These are phyloP conservation scores for Amylocarpus encephaloides DNA, from an alignment of 2,329 filamentous ascomycete species.

Conservation along the genomic window DNA sequence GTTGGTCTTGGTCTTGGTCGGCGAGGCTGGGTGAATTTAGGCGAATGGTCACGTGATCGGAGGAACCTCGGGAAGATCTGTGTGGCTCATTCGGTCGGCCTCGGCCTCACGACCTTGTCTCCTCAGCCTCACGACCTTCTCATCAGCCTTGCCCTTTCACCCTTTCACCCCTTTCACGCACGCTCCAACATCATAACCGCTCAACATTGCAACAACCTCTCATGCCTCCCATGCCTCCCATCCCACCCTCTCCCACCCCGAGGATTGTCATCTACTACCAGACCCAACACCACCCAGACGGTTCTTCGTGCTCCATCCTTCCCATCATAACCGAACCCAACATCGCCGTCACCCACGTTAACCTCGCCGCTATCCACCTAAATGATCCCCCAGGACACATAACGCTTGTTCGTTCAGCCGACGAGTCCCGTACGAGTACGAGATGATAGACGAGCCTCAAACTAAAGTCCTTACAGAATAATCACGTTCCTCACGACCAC, in stretches of 20 bases:
- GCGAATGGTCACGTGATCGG: no score
- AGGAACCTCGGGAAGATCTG: no score
- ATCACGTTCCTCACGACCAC: slow-evolving; percentile 62
- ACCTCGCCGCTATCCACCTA: slow-evolving; percentile 80
- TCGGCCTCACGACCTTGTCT: no score
- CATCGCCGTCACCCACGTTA: slow-evolving; percentile 70
- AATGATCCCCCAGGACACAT: slow-evolving; percentile 54
- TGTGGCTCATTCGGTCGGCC: no score
- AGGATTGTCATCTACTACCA: slow-evolving; percentile 55
- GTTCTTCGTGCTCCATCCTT: slow-evolving; percentile 52
- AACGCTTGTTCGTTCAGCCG: slow-evolving; percentile 25
- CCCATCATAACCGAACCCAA: slow-evolving; percentile 42
- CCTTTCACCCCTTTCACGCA: not conserved
- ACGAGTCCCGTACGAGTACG: slow-evolving; percentile 52
- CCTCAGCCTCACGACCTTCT: no score
- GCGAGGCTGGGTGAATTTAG: no score
- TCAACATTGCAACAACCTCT: no score
- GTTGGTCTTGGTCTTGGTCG: no score
- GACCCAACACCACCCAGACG: slow-evolving; percentile 51
- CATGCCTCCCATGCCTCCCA: slow-evolving; percentile 27
- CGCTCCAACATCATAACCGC: not conserved
- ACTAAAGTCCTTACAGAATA: slow-evolving; percentile 51
- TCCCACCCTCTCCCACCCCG: slow-evolving; percentile 23
- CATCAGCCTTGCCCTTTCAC: not conserved
- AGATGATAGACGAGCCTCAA: slow-evolving; percentile 66